phyloP scores from a whole-genome alignment of 371 early-diverging fungal genomes.

The Mortierella sp. region DNA sequence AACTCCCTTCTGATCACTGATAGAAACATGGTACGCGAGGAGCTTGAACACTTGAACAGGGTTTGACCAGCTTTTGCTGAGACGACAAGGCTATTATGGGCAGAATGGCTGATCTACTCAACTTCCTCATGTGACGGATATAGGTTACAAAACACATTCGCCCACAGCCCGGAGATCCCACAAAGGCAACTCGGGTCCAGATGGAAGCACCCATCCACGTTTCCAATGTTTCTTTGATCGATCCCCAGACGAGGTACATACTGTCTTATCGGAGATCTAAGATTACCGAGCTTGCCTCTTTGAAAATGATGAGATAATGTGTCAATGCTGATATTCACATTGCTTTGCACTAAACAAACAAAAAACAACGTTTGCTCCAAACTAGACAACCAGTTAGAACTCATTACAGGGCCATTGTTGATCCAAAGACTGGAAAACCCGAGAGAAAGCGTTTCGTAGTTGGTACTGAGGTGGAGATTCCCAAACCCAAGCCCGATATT shows the following conservation, averaged over 20 bases:
- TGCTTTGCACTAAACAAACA: not conserved
- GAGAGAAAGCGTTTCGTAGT: conserved; percentile 64
- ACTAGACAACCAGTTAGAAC: conserved; percentile 54
- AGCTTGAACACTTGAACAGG: not conserved
- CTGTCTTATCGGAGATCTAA: not conserved
- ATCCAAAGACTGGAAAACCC: conserved; percentile 52
- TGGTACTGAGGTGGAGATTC: conserved; percentile 65
- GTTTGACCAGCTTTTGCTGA: not conserved
- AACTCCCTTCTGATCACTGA: conserved; percentile 70
- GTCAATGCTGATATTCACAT: not conserved
- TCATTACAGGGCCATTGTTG: conserved; percentile 33
- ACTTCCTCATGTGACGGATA: not conserved
- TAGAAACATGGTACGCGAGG: conserved; percentile 63
- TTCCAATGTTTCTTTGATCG: conserved; percentile 72
- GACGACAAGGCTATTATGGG: not conserved
- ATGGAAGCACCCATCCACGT: conserved; percentile 76
- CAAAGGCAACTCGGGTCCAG: conserved; percentile 60
- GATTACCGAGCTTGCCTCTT: not conserved
- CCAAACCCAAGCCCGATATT: conserved; percentile 59
- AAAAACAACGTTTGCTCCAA: not conserved
- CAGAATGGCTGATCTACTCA: conserved; percentile 1
- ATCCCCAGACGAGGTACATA: conserved; percentile 66
- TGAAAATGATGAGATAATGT: not conserved
- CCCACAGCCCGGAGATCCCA: conserved; percentile 59
- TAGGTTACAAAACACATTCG: conserved; percentile 67